These are phyloP conservation scores for Chytriomyces confervae DNA, from an alignment of 192 early-diverging fungal species.

Conservation along the genomic window DNA sequence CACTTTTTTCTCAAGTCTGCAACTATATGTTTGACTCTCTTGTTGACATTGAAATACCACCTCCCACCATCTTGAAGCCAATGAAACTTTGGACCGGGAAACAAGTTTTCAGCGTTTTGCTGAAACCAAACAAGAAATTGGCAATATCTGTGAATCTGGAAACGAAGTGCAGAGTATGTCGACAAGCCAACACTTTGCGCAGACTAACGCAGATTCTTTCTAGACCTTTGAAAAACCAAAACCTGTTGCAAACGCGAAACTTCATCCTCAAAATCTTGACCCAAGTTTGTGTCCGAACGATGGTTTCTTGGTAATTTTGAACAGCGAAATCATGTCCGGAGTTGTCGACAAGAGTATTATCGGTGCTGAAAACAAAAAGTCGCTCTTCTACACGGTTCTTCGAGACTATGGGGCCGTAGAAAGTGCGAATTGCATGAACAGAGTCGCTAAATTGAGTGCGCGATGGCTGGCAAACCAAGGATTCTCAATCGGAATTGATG, in stretches of 20 bases:
- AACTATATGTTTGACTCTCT: slow-evolving; percentile 90
- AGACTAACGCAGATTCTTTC: slow-evolving; percentile 50
- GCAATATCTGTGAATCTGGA: slow-evolving; percentile 84
- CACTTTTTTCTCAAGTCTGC: slow-evolving; percentile 90
- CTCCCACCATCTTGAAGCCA: slow-evolving; percentile 91
- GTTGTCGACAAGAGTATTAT: slow-evolving; percentile 93
- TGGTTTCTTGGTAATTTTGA: slow-evolving; percentile 87
- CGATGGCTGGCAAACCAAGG: slow-evolving; percentile 91
- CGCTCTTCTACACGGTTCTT: slow-evolving; percentile 91
- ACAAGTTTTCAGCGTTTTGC: slow-evolving; percentile 88
- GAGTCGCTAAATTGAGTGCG: slow-evolving; percentile 88
- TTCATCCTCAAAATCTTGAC: slow-evolving; percentile 39
- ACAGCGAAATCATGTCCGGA: slow-evolving; percentile 95
- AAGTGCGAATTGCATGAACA: slow-evolving; percentile 93
- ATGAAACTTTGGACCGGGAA: slow-evolving; percentile 94
- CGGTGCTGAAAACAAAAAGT: slow-evolving; percentile 95
- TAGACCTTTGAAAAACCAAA: slow-evolving; percentile 51
- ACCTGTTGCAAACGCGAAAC: slow-evolving; percentile 27
- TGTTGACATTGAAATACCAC: slow-evolving; percentile 87
- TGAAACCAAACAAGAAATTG: slow-evolving; percentile 79
- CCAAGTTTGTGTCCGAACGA: slow-evolving; percentile 81
- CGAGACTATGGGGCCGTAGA: slow-evolving; percentile 87
- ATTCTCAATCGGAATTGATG: slow-evolving; percentile 98
- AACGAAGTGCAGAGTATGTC: slow-evolving; percentile 69
- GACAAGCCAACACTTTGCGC: too few relatives aligned